Conservation (phyloP, 805 yeast species). For the Saccharomyces paradoxus region DNA sequence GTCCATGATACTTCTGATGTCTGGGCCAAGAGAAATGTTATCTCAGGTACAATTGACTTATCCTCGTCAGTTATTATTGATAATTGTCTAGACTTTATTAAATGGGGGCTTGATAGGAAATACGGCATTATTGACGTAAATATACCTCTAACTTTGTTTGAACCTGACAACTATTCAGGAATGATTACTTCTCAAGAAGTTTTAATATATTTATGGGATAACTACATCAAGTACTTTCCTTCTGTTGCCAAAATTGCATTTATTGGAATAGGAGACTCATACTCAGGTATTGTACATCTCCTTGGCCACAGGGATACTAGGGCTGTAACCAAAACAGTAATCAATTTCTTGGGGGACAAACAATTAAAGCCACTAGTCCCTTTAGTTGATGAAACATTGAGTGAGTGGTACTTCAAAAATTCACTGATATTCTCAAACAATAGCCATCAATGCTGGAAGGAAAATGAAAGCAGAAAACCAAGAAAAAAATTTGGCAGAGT, state of each 20-base stretch:
- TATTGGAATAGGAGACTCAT: constrained; percentile 85
- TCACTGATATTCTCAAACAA: constrained; percentile 73
- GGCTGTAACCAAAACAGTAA: constrained; percentile 60
- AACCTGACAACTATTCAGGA: constrained; percentile 50
- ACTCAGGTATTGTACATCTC: constrained; percentile 77
- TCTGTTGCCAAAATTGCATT: constrained; percentile 63
- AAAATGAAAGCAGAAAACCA: constrained; percentile 55
- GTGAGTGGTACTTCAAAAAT: constrained; percentile 86
- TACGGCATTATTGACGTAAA: constrained; percentile 81
- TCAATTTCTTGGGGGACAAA: constrained; percentile 60
- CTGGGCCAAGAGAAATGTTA: constrained; percentile 79
- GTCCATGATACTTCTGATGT: constrained; percentile 90
- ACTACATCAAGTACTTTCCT: constrained; percentile 65
- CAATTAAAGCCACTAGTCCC: constrained; percentile 76
- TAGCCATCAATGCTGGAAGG: constrained; percentile 76
- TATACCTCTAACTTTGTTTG: constrained; percentile 48
- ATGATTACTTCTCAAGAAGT: constrained; percentile 69
- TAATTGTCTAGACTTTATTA: constrained; percentile 58
- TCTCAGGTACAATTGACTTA: constrained; percentile 69
- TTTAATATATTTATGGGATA: constrained; percentile 79
- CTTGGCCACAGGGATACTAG: constrained; percentile 71
- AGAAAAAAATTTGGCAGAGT: constrained; percentile 90
- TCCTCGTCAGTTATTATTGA: constrained; percentile 68
- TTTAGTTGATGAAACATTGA: constrained; percentile 77
- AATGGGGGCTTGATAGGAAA: constrained; percentile 53